Evolutionary conservation across 768 basidiomycete species (phyloP).

Genomic region (Panellus pusillus): DNA sequence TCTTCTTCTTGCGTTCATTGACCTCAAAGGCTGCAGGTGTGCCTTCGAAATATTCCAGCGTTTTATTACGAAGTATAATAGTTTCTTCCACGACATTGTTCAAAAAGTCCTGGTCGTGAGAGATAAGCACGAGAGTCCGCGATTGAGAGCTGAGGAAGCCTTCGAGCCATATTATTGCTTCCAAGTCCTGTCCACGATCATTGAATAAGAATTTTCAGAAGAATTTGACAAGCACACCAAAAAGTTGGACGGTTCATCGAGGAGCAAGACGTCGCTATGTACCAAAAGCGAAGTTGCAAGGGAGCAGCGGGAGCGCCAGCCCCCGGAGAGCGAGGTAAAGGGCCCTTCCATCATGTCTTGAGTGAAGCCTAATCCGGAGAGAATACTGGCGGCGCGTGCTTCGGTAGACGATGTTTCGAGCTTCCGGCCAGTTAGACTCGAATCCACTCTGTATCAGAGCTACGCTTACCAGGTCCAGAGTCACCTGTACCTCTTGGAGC

Average conservation of each 20-base stretch:
- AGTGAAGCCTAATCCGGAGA: constrained; percentile 61
- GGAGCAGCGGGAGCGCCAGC: constrained; percentile 62
- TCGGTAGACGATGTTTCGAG: constrained; percentile 43
- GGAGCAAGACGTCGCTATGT: constrained; percentile 53
- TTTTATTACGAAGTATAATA: constrained; percentile 55
- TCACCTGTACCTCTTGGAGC: constrained; percentile 19
- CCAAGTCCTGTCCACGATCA: constrained; percentile 37
- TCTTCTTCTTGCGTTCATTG: constrained; percentile 45
- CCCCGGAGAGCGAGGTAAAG: constrained; percentile 55
- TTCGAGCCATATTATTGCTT: constrained; percentile 55
- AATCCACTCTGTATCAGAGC: not conserved
- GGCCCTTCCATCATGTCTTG: constrained; percentile 37
- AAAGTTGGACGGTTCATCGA: constrained; percentile 61
- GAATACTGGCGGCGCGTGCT: constrained; percentile 49
- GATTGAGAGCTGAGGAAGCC: constrained; percentile 43
- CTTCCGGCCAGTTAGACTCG: not conserved
- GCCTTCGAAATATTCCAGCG: constrained; percentile 56
- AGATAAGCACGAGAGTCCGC: constrained; percentile 59
- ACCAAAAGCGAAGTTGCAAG: constrained; percentile 61
- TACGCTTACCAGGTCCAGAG: constrained; percentile 12
- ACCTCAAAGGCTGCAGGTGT: constrained; percentile 52
- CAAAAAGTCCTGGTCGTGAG: constrained; percentile 66
- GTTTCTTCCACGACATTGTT: constrained; percentile 61
- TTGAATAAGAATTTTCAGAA: not conserved
- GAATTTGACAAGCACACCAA: constrained; percentile 19